phyloP scores from a whole-genome alignment of 2,329 filamentous ascomycete species.

The Pseudogymnoascus sp. region DNA sequence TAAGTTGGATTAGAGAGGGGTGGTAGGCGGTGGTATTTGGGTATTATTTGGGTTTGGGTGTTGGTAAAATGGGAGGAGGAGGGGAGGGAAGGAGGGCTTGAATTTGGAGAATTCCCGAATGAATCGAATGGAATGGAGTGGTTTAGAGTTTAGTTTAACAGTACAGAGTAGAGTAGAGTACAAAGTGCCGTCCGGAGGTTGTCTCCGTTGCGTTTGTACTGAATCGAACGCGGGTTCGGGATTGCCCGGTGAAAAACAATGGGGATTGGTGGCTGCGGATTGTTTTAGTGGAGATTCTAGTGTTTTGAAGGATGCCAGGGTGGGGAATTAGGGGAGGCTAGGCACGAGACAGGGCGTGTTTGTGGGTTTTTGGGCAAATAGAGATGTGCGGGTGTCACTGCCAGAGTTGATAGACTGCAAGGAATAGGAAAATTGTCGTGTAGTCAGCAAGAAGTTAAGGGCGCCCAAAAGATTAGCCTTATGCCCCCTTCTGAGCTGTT shows the following conservation, averaged over 20 bases:
- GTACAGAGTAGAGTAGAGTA: too few relatives aligned
- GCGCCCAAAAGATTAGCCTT: background rate
- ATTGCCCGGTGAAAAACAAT: background rate
- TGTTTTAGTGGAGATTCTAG: too few relatives aligned
- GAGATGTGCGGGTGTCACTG: background rate
- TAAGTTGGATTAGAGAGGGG: conserved; percentile 10
- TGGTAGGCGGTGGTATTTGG: background rate
- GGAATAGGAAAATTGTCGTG: too few relatives aligned
- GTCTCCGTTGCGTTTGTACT: too few relatives aligned
- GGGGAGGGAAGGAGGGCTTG: background rate
- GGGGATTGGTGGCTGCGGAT: background rate
- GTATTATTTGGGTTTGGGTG: background rate
- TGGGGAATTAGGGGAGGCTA: background rate
- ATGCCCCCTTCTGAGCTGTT: too few relatives aligned
- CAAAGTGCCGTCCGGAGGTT: too few relatives aligned
- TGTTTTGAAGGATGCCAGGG: background rate
- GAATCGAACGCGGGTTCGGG: background rate
- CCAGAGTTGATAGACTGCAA: too few relatives aligned
- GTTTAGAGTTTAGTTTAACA: too few relatives aligned
- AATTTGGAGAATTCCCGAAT: background rate
- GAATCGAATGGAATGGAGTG: background rate
- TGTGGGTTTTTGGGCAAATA: background rate
- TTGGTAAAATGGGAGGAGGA: background rate
- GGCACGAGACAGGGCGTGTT: too few relatives aligned
- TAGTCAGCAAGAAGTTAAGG: too few relatives aligned